Evolutionary conservation across 148 eudicot genomes (phyloP).

Genomic region (Rhododendron kiyosumense): DNA sequence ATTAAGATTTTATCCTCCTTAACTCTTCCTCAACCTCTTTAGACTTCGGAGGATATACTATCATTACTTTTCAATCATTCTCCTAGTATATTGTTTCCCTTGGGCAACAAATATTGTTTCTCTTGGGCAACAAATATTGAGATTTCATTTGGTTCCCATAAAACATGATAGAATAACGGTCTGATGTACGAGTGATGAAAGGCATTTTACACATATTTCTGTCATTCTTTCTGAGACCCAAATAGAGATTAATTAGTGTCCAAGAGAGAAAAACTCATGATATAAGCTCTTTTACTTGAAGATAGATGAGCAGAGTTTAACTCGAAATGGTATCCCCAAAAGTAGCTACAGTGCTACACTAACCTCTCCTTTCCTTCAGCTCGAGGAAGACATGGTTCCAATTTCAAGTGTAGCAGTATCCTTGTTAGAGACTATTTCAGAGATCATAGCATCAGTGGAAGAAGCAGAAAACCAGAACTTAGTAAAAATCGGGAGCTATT

Average conservation of each 20-base stretch:
- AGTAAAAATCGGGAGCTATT: conserved; percentile 47
- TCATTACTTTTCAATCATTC: background rate
- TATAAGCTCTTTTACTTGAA: background rate
- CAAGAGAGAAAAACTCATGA: background rate
- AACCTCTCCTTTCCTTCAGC: conserved; percentile 23
- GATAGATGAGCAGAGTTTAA: background rate
- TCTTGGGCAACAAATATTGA: background rate
- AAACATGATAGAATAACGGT: background rate
- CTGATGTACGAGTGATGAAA: background rate
- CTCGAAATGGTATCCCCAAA: background rate
- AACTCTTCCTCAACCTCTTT: background rate
- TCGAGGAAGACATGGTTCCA: conserved; percentile 22
- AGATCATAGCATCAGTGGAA: conserved; percentile 31
- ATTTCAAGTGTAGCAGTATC: conserved; percentile 27
- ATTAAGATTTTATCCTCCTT: background rate
- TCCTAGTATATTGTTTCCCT: too few relatives aligned
- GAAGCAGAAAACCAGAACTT: conserved; percentile 36
- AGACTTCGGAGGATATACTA: background rate
- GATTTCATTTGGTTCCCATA: background rate
- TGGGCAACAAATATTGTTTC: background rate
- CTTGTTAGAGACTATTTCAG: conserved; percentile 44
- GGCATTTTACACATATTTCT: background rate
- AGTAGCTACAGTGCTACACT: background rate
- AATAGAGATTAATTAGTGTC: background rate
- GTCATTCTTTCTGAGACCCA: background rate